phyloP scores from a whole-genome alignment of 768 basidiomycete genomes.

The Pleurotus djamor region DNA sequence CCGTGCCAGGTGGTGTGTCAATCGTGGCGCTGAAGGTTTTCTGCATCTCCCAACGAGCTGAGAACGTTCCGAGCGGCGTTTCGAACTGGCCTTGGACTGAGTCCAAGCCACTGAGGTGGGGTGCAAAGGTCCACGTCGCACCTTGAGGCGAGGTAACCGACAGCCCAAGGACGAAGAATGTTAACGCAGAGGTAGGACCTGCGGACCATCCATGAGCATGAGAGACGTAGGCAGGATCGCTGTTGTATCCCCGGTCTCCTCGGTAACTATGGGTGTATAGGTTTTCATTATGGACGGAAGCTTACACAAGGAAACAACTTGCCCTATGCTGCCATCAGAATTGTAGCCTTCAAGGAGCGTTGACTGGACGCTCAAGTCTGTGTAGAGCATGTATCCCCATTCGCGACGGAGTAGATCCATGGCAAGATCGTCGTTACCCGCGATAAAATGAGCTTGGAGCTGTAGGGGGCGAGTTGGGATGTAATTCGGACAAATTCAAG shows the following conservation, averaged over 20 bases:
- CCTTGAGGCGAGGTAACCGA: constrained; percentile 46
- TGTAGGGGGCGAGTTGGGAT: constrained; percentile 12
- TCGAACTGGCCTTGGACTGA: constrained; percentile 50
- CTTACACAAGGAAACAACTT: constrained; percentile 9
- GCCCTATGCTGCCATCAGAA: constrained; percentile 54
- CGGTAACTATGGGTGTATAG: constrained; percentile 37
- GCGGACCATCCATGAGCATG: constrained; percentile 61
- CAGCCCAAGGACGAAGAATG: constrained; percentile 56
- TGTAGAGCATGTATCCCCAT: constrained; percentile 63
- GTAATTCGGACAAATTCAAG: not conserved
- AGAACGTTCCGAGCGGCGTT: constrained; percentile 50
- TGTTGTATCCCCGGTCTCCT: constrained; percentile 50
- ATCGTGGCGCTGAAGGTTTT: constrained; percentile 19
- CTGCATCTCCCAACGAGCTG: constrained; percentile 37
- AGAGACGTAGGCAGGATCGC: constrained; percentile 57
- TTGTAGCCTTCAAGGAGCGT: constrained; percentile 60
- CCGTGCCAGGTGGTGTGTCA: constrained; percentile 25
- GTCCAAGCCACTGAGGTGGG: constrained; percentile 37
- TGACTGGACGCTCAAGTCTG: constrained; percentile 51
- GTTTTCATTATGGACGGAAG: not conserved
- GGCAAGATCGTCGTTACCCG: constrained; percentile 48
- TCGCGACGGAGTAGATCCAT: constrained; percentile 51
- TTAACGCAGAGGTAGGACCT: constrained; percentile 55
- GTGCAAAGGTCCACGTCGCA: constrained; percentile 43
- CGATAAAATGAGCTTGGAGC: constrained; percentile 58